A percentile compares a stretch with the other conserved stretches of the same genome.
phyloP scores from a whole-genome alignment of 164 flowering plant species.

The Protea cynaroides region DNA sequence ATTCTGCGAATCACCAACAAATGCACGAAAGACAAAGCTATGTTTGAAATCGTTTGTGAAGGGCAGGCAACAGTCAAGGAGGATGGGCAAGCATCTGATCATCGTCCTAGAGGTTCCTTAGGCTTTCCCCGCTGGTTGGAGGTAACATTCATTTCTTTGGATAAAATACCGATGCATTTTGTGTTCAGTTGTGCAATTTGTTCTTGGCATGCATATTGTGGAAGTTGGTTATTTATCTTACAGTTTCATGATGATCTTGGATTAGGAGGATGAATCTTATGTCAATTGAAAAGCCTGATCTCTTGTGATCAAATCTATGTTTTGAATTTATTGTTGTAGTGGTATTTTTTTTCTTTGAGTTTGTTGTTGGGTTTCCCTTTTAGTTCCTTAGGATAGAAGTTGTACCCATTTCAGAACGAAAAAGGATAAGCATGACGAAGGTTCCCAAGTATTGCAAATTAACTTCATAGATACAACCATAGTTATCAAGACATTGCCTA shows the following conservation, averaged over 20 bases:
- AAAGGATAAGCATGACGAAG: no score
- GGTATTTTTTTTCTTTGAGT: no score
- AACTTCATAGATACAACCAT: no score
- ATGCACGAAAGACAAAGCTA: conserved; percentile 38
- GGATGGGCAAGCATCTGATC: conserved; percentile 42
- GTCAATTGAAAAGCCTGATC: no score
- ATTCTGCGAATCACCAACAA: conserved; percentile 65
- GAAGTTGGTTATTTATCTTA: background rate
- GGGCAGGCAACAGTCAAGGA: conserved; percentile 49
- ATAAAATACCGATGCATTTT: background rate
- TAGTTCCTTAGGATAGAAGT: no score
- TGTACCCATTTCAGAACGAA: no score
- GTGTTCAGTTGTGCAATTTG: background rate
- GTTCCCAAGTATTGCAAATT: no score
- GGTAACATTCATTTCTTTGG: conserved; percentile 35
- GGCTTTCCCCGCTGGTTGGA: conserved; percentile 97
- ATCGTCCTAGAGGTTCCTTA: conserved; percentile 55
- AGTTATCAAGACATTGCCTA: no score
- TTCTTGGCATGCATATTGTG: background rate
- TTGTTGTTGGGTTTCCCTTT: no score
- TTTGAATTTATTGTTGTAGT: no score
- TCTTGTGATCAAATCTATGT: no score
- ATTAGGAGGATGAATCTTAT: no score
- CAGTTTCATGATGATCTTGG: background rate
- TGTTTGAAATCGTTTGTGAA: conserved; percentile 63